Percentiles rank a stretch among this genome's conserved stretches.
These are phyloP conservation scores for Amoeboaphelidium protococcarum DNA, from an alignment of 371 early-diverging fungal genomes.

Conservation along the genomic window DNA sequence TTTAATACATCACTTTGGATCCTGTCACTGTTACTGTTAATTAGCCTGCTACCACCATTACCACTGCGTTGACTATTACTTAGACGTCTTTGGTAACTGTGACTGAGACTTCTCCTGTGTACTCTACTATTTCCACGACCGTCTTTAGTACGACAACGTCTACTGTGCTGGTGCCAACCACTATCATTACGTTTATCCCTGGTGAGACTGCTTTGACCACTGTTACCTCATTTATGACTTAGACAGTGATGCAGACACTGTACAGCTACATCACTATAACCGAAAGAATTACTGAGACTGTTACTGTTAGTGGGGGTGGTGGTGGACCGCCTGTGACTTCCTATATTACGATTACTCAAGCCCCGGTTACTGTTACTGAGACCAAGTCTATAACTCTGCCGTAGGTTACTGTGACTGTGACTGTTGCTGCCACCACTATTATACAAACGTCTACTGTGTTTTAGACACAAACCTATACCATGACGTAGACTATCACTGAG, in stretches of 20 bases:
- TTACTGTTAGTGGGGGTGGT: neutral
- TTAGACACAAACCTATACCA: neutral
- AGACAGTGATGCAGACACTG: neutral
- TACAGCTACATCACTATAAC: neutral
- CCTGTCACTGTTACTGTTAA: too few species aligned
- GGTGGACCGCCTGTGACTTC: neutral
- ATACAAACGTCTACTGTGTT: neutral
- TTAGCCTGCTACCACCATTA: too few species aligned
- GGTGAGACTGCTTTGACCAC: neutral
- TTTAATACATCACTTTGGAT: too few species aligned
- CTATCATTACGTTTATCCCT: neutral
- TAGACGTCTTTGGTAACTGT: too few species aligned
- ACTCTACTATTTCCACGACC: too few species aligned
- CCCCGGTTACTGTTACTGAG: neutral
- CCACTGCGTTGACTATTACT: too few species aligned
- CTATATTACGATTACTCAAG: neutral
- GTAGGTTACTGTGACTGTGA: neutral
- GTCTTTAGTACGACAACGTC: neutral
- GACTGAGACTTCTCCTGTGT: too few species aligned
- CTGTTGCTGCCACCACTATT: neutral
- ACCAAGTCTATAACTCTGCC: neutral
- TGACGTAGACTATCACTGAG: neutral
- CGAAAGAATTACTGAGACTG: neutral
- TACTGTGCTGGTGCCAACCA: neutral
- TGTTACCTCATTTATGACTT: neutral